Evolutionary conservation across 2,329 filamentous ascomycete genomes (phyloP), one percentile per base, ranked within the genome.

Genomic region (Trichoderma brevicompactum): DNA sequence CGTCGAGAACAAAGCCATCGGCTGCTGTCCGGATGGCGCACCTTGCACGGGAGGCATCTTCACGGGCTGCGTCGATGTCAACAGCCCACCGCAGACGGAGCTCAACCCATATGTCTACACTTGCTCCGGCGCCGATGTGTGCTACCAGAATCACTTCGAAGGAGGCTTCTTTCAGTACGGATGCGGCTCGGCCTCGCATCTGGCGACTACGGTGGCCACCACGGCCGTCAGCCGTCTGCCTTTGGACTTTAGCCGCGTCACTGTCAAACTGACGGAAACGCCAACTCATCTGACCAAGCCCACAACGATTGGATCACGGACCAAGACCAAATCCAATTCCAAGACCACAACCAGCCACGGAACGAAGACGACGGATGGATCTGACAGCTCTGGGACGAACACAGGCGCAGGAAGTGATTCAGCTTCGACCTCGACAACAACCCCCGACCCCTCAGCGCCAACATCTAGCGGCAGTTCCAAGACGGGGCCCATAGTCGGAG

Each of bases 101-200:
- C 76, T 81, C 62, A 81, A 88, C 68, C 85, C 85, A 0, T 87
- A 86, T 66, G 76, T 87, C 38, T 87, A 78, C 70, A 86, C 84
- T 9, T 88, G 85, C 72, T 68, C 72, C n/a, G 82, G 80, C 5
- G 74, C 75, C 55, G 70, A 83, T 52, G 79, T 85, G 15, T 87
- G 85, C 71, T 88, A 85, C 74, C 79, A 74, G 68, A 87, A 88
- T 69, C 70, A 76, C 8, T 88, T 82, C 66, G 82, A 81, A 0
- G 85, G 83, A 12, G 85, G 84, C 2, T 85, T 78, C 70, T 84
- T 76, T 58, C 85, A 87, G 73, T 87, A 79, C 60, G 85, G 85
- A 1, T 88, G 85, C 68, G 85, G 84, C 17, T 72, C 75, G 9
- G 80, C 79, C 1, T 81, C 82, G 34, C 74, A 75, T 34, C 68